Evolutionary conservation across 345 rosid genomes (phyloP), one percentile per base, ranked within the genome.

Genomic region (Populus simonii): DNA sequence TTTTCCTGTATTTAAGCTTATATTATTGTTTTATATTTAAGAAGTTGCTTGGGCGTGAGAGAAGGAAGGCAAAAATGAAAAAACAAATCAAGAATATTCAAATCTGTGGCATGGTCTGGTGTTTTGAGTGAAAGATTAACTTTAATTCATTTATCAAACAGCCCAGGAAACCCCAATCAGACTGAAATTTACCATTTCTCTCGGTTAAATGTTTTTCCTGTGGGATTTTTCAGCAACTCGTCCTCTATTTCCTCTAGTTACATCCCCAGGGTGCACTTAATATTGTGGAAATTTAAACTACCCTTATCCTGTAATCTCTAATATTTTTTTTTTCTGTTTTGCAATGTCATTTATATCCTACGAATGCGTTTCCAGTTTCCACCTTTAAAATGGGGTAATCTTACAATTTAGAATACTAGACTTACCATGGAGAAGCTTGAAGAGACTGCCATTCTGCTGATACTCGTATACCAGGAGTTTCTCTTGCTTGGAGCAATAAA

Each of bases 401-500:
- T 53, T 53, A 53, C 23, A 53, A 3, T 20, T n/a, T 13, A 22
- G 13, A 72, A 8, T 43, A 45, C 15, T 9, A 18, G 20, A 66
- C 76, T 80, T 84, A 89, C 92, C 94, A 12, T 85, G 90, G 71
- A 89, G 91, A 68, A 91, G 79, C 33, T 68, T 77, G 86, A 87
- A 91, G 79, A 91, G 90, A 74, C 88, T 89, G 66, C 90, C 92
- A 82, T 85, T 86, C 0, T 80, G 81, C 73, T 79, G 89, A 74
- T 81, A 91, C 67, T 88, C 86, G 59, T 88, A 86, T 9, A 86
- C 89, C 79, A 89, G 36, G 80, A 89, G 90, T 84, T 87, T 91
- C 85, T 91, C 94, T 75, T 88, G 83, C 68, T 80, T 75, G 31
- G 94, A 89, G 76, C 92, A 89, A 57, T 91, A 91, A 79, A 83